Evolutionary conservation across 1,284 basidiomycete species (phyloP), one percentile per base, ranked within the genome.

Genomic region (Pseudozyma thailandica): DNA sequence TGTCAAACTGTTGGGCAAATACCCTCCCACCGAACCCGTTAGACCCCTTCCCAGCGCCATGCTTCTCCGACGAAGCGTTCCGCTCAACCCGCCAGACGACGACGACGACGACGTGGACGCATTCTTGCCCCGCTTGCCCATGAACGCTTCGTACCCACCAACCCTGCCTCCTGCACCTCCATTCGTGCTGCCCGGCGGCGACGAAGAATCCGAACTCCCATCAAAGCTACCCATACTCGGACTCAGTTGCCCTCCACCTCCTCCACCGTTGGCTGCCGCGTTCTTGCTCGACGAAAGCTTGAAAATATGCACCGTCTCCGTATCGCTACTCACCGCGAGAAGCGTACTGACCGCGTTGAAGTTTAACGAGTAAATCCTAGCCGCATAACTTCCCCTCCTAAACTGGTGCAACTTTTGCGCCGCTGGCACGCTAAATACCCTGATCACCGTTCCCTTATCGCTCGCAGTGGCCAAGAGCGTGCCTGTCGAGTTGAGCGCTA

Each of bases 291-390:
- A 50, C 61, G 71, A 88, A 5, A 98, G 86, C 82, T 92, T 93
- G 86, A 97, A 99, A 49, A 99, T 91, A 84, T 99, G 96, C 31
- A 99, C 94, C 8, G 95, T 99, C 73, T 94, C 94, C 65, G 94
- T 92, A 69, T 94, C 95, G 8, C 89, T 91, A 77, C 90, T 92
- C 7, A 97, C 94, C 3, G 92, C 93, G 15, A 99, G 85, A 13
- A 99, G 83, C 3, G 90, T 91, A 18, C 89, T 89, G 33, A 92
- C 89, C 3, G 89, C 84, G 80, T 98, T 98, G 84, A 97, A 98
- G 75, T 90, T 93, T 84, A 98, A 91, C 43, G 90, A 91, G 79
- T 92, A 92, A 77, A 98, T 97, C 79, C 88, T 86, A 3, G 93
- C 90, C 63, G 92, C 91, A 44, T 93, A 87, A 33, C 91, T 91